These are phyloP conservation scores for Gamsiella multidivaricata DNA, from an alignment of 192 early-diverging fungal genomes.

Conservation along the genomic window DNA sequence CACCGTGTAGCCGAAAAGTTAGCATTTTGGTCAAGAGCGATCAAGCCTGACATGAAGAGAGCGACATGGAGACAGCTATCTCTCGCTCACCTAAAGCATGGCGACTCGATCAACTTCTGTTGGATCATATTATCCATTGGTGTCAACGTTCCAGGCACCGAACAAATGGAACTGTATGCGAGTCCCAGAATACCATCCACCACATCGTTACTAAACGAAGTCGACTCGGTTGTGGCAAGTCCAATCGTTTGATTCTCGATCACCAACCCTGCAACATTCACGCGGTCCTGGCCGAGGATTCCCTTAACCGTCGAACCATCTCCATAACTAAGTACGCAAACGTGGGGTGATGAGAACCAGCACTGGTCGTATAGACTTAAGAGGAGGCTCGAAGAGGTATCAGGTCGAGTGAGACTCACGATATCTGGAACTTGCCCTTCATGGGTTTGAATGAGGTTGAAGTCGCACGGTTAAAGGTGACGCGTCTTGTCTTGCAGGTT, in stretches of 20 bases:
- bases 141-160: constrained; percentile 56
- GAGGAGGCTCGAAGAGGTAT: not conserved
- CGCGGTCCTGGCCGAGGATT: constrained; percentile 62
- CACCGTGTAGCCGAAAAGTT: too few relatives aligned
- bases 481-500: constrained; percentile 30
- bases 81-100: constrained; percentile 57
- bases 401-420: constrained; percentile 4
- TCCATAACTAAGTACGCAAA: constrained; percentile 55
- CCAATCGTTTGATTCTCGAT: constrained; percentile 71
- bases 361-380: too few relatives aligned
- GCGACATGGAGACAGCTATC: not conserved
- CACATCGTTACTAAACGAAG: constrained; percentile 65
- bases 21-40: not conserved
- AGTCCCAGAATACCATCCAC: constrained; percentile 78
- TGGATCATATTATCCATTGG: constrained; percentile 69
- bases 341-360: not conserved
- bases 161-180: constrained; percentile 62
- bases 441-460: constrained; percentile 30
- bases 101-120: constrained; percentile 64
- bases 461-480: constrained; percentile 35
- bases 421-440: constrained; percentile 41
- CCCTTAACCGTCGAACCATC: constrained; percentile 66
- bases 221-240: constrained; percentile 67
- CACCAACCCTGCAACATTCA: constrained; percentile 68
- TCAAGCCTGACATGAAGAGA: not conserved